Base-by-base conservation (phyloP, 495 filamentous ascomycete species). In the Penicillium nucicola region DNA sequence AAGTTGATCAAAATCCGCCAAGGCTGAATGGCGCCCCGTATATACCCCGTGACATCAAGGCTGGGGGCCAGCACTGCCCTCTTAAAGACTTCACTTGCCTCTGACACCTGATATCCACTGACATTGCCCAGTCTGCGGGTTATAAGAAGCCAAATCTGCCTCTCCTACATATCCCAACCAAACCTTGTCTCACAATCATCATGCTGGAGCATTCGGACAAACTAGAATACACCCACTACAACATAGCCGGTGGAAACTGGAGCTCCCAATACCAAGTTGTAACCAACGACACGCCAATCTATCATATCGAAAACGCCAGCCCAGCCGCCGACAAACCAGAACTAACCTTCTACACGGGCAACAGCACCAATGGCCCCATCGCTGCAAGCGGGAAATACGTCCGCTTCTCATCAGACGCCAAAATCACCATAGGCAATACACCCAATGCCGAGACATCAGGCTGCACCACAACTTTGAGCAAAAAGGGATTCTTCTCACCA, bases 251-350 rank as follows among this genome's bases (percentile, higher is more conserved):
- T 12, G 45, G 45, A n/a, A 18, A 48, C 20, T 48, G 45, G 45
- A 48, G 40, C 35, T 25, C 20, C 5, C 32, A 48, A 48, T 48
- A 48, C 12, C 45, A 48, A 48, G 23, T 48, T 19, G 19, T 13
- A 6, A 13, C 18, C 19, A 13, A 40, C 22, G 20, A n/a, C 22
- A 30, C 34, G 10, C 25, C 35, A 4, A 30, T 48, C 0, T 48
- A 48, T 25, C 45, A 48, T n/a, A 35, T 48, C 34, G 15, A 39
- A 39, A 48, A 48, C 22, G 4, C 22, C 13, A 48, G 34, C 12
- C 19, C 45, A 32, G 13, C 34, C 2, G 20, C 33, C 2, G 33
- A 48, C 35, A 48, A 48, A 40, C 45, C 45, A 25, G 10, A 48
- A 10, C 33, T 48, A 7, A 38, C 19, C 4, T 48, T 48, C 36